Evolutionary conservation across 1,284 basidiomycete genomes (phyloP).

Genomic region (Ceratobasidium theobromae): DNA sequence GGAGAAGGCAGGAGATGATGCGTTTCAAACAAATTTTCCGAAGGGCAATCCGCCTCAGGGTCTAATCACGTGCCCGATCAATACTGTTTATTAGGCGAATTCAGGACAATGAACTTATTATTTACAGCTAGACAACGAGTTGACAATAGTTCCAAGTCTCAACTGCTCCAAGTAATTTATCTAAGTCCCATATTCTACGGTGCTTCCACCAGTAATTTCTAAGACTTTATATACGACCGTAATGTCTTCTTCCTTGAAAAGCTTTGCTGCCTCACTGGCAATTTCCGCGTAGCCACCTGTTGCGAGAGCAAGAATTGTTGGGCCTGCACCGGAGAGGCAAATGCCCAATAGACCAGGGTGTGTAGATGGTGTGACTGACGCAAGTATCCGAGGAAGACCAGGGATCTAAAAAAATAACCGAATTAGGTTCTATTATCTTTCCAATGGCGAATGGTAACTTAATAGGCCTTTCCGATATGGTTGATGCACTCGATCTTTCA

Average conservation of each 20-base stretch:
- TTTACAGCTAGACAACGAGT: neutral
- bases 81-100: neutral
- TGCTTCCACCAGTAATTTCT: constrained; percentile 59
- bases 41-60: constrained; percentile 16
- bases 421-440: neutral
- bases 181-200: neutral
- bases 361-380: constrained; percentile 79
- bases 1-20: constrained; percentile 13
- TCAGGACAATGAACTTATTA: neutral
- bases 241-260: constrained; percentile 72
- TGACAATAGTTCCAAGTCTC: neutral
- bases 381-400: constrained; percentile 88
- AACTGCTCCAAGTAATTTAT: neutral
- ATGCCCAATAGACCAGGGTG: constrained; percentile 96
- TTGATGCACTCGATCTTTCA: constrained; percentile 98
- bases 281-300: constrained; percentile 81
- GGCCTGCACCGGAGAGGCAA: constrained; percentile 96
- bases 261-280: constrained; percentile 72
- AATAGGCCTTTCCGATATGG: constrained; percentile 90
- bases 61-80: constrained; percentile 9
- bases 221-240: constrained; percentile 83
- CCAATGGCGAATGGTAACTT: constrained; percentile 40
- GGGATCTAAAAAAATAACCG: constrained; percentile 69
- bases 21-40: constrained; percentile 28
- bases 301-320: constrained; percentile 96